A percentile compares a stretch with the other conserved stretches of the same genome.
Evolutionary conservation across 352 stramenopile species (phyloP).

Genomic region (Globisporangium nodosum): DNA sequence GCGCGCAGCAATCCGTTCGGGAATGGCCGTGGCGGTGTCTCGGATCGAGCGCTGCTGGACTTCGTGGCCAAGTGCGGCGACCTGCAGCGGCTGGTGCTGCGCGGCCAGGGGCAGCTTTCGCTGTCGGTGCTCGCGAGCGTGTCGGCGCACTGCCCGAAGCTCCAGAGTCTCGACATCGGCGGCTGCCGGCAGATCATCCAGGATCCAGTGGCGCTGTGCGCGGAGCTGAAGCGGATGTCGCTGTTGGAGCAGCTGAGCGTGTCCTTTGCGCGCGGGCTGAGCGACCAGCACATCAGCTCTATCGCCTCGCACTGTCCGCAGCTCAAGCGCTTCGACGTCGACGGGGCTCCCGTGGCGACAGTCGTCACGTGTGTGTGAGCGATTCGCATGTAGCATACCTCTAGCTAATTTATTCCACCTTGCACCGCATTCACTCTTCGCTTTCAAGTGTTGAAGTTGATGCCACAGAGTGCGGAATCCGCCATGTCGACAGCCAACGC

Average conservation of each 20-base stretch:
- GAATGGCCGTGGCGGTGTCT: constrained; percentile 43
- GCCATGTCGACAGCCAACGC: constrained; percentile 2
- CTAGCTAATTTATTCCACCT: not conserved
- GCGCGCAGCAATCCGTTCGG: constrained; percentile 64
- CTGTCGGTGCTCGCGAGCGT: constrained; percentile 30
- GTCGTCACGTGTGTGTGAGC: constrained; percentile 16
- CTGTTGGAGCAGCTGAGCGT: constrained; percentile 48
- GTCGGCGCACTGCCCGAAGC: constrained; percentile 28
- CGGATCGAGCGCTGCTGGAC: constrained; percentile 32
- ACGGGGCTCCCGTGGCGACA: constrained; percentile 23
- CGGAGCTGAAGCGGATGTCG: constrained; percentile 35
- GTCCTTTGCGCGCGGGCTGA: constrained; percentile 43
- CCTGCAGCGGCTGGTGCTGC: constrained; percentile 39
- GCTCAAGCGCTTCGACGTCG: constrained; percentile 49
- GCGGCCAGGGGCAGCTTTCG: constrained; percentile 50
- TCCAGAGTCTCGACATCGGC: constrained; percentile 49
- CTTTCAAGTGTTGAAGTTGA: constrained; percentile 26
- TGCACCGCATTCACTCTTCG: not conserved
- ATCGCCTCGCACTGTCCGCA: constrained; percentile 53
- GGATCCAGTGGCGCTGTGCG: constrained; percentile 36
- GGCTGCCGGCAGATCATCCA: constrained; percentile 54
- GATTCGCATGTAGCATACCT: not conserved
- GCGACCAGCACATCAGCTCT: constrained; percentile 39
- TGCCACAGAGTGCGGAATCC: not conserved
- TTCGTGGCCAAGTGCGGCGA: constrained; percentile 34